Base-by-base conservation (phyloP, 148 eudicot genomes). In the Diospyros kaki region DNA sequence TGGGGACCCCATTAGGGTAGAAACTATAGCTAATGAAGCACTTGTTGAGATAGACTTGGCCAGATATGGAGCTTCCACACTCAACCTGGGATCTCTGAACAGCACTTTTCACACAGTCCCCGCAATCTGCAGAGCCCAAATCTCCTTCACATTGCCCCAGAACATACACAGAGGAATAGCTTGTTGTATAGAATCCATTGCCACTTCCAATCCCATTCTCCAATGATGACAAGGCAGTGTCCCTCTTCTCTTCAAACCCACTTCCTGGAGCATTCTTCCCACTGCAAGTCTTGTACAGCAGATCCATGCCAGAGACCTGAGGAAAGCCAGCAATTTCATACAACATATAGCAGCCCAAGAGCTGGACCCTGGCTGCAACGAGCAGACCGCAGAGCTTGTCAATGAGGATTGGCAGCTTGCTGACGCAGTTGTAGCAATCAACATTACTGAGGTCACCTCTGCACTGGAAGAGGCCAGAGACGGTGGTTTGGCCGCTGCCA, bases 101-200 rank as follows among this genome's bases (percentile, higher is more conserved):
- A 71, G 98, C 98, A 69, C 73, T 74, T 66, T 80, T 95, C 38
- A 92, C 89, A 80, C 98, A 95, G 11, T 76, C 78, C 52, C 78
- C 90, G 81, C 98, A 95, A 83, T 95, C 98, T 11, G 86, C 41
- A 14, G 71, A 46, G 1, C 94, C 89, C 73, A 92, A 82, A 85
- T 95, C 98, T 2, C 96, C 98, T 58, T 95, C 93, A 73, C 98
- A 95, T 39, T 95, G 98, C 1, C 94, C 98, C 79, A 92, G 72
- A 2, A 81, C 97, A 78, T 84, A 90, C 10, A 95, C 89, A 39
- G 78, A 72, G 18, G 86, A 71, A 82, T 86, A 95, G 52, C 84
- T 86, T 0, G 96, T 88, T 0, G 91, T 78, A 41, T 80, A 95
- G 72, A 86, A 95, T 9, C 98, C 91, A 79, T 82, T 89, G 0